A percentile compares a stretch with the other conserved stretches of the same genome.
phyloP scores from a whole-genome alignment of 139 green algal species.

The Ostreobium quekettii region DNA sequence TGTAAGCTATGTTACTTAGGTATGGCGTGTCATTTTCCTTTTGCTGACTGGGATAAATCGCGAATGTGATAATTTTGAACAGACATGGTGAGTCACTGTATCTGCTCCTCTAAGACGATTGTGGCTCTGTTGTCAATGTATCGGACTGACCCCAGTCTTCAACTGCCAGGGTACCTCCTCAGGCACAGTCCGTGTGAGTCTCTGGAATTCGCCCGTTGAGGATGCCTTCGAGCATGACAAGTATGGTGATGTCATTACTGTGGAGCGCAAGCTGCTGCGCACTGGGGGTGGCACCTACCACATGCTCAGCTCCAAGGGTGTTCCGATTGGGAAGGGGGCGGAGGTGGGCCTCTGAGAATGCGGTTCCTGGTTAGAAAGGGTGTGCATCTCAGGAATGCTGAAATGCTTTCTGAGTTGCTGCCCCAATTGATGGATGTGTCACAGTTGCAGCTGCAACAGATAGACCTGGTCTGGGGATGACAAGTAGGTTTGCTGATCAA shows the following conservation, averaged over 20 bases:
- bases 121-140: constrained; percentile 47
- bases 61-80: background rate
- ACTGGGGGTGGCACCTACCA: constrained; percentile 1
- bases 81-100: background rate
- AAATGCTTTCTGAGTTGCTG: too few relatives aligned
- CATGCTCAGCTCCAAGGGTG: constrained; percentile 9
- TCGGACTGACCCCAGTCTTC: constrained; percentile 59
- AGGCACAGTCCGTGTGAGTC: background rate
- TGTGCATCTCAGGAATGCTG: too few relatives aligned
- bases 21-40: background rate
- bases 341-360: background rate
- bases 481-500: too few relatives aligned
- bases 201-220: background rate
- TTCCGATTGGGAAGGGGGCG: constrained; percentile 1
- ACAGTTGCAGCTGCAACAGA: too few relatives aligned
- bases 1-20: background rate
- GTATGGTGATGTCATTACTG: constrained; percentile 50
- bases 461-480: too few relatives aligned
- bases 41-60: background rate
- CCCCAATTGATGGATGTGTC: too few relatives aligned
- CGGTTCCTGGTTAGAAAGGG: background rate
- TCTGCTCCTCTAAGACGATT: background rate
- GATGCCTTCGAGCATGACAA: constrained; percentile 18
- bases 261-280: constrained; percentile 45
- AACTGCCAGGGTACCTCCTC: constrained; percentile 24